Conservation (phyloP, 768 basidiomycete genomes). For the Podaxis rugospora region DNA sequence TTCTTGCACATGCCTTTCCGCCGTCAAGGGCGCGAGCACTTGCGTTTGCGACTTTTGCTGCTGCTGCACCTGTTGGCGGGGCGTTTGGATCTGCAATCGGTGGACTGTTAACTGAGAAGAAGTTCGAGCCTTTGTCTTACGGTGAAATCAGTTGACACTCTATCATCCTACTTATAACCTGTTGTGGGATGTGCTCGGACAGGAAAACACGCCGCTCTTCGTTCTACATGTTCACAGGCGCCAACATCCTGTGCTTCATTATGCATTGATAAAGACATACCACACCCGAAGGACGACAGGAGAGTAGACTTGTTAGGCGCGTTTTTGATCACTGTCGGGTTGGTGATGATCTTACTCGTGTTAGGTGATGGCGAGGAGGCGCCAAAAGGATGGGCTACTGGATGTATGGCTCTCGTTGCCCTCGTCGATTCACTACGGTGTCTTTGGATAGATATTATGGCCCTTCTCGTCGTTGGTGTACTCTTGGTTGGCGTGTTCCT, state of each 20-base stretch:
- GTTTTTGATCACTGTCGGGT: slow-evolving; percentile 53
- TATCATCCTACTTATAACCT: slow-evolving; percentile 84
- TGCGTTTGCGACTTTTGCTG: slow-evolving; percentile 81
- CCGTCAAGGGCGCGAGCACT: slow-evolving; percentile 58
- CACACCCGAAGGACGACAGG: slow-evolving; percentile 34
- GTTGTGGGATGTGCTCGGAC: slow-evolving; percentile 68
- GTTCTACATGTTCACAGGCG: slow-evolving; percentile 52
- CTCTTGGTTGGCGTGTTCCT: slow-evolving; percentile 53
- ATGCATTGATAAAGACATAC: slow-evolving; percentile 56
- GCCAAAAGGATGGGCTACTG: slow-evolving; percentile 54
- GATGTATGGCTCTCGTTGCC: slow-evolving; percentile 16
- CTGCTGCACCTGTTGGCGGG: slow-evolving; percentile 80
- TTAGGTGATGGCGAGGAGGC: slow-evolving; percentile 65
- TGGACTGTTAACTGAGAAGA: slow-evolving; percentile 61
- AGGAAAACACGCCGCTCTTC: slow-evolving; percentile 63
- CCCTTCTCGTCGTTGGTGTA: slow-evolving; percentile 58
- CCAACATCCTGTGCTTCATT: slow-evolving; percentile 54
- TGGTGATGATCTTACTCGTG: slow-evolving; percentile 70
- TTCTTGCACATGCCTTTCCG: slow-evolving; percentile 76
- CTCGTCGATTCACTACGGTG: neutral
- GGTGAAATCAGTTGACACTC: slow-evolving; percentile 41
- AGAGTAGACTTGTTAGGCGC: slow-evolving; percentile 80
- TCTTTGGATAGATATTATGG: slow-evolving; percentile 58
- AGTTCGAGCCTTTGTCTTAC: slow-evolving; percentile 26
- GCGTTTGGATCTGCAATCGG: slow-evolving; percentile 71